Base-by-base conservation (phyloP, 2,329 filamentous ascomycete genomes). In the Fusarium odoratissimum region DNA sequence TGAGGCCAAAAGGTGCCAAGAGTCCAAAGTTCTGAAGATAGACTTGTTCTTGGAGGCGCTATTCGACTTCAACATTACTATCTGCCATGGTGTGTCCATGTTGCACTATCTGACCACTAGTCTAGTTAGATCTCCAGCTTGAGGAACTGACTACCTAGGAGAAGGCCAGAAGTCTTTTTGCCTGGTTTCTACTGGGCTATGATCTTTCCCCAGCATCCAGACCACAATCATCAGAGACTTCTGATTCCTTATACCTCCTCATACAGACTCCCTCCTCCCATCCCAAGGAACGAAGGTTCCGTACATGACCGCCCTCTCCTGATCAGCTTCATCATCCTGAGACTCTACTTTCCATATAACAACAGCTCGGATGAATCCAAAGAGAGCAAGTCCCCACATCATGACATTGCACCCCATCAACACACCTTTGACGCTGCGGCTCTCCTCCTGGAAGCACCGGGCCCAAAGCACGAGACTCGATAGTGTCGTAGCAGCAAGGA, bases 341-440 rank as follows among this genome's bases (percentile, higher is more conserved):
- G 28, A 16, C 17, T 75, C 73, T 9, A 70, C 52, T 59, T 65
- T 79, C 79, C 79, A 81, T 4, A 81, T 51, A 10, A 78, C 69
- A 40, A 69, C 78, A 0, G 77, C 77, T 25, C 80, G 72, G 46
- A 74, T 41, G 37, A 82, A 82, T 19, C 75, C 79, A 37, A 80
- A 69, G 25, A 77, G 37, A 1, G 73, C 75, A 46, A 76, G 65
- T 3, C 76, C 79, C 73, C 77, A 78, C 55, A 81, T 72, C 42
- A 79, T 45, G 11, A 74, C 57, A n/a, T 74, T 71, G 28, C 78
- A 76, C 4, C 79, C 77, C 57, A 79, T 73, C 40, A 79, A 37
- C 8, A 75, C 73, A 8, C 75, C 76, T 57, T 79, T 78, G 23
- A 78, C 65, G 11, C 66, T 37, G 13, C 69, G 61, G n/a, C 67